Evolutionary conservation across 768 basidiomycete species (phyloP).

Genomic region (Dentipellis fragilis): DNA sequence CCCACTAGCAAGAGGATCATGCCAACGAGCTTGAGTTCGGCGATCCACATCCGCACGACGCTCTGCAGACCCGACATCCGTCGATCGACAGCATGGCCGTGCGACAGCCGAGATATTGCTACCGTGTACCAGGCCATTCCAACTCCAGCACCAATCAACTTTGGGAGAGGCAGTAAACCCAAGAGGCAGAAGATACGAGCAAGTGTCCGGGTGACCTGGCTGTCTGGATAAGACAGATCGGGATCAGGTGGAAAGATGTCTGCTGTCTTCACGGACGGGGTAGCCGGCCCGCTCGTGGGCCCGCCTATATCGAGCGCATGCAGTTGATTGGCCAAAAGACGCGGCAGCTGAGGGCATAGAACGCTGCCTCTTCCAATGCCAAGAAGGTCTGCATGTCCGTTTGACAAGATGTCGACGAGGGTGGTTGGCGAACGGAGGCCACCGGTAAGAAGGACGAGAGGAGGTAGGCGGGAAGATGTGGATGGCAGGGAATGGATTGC

Average conservation of each 20-base stretch:
- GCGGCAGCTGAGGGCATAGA: slow-evolving; percentile 51
- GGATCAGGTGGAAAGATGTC: slow-evolving; percentile 1
- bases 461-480: slow-evolving; percentile 22
- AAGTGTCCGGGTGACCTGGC: background rate
- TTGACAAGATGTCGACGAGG: slow-evolving; percentile 40
- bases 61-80: slow-evolving; percentile 16
- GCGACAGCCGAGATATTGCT: slow-evolving; percentile 42
- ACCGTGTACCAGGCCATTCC: slow-evolving; percentile 60
- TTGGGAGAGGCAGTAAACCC: slow-evolving; percentile 26
- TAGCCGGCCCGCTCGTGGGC: background rate
- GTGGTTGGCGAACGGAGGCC: slow-evolving; percentile 56
- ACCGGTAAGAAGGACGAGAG: slow-evolving; percentile 73
- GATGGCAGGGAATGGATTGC: slow-evolving; percentile 26
- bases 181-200: slow-evolving; percentile 11
- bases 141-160: slow-evolving; percentile 55
- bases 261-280: background rate
- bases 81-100: slow-evolving; percentile 12
- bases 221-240: slow-evolving; percentile 2
- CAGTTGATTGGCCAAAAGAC: slow-evolving; percentile 15
- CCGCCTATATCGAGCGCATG: background rate
- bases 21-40: background rate
- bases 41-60: slow-evolving; percentile 15
- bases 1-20: background rate
- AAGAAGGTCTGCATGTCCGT: slow-evolving; percentile 58
- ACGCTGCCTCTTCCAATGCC: slow-evolving; percentile 68